phyloP scores from a whole-genome alignment of 2,329 filamentous ascomycete species.

The Pseudogymnoascus sp. region DNA sequence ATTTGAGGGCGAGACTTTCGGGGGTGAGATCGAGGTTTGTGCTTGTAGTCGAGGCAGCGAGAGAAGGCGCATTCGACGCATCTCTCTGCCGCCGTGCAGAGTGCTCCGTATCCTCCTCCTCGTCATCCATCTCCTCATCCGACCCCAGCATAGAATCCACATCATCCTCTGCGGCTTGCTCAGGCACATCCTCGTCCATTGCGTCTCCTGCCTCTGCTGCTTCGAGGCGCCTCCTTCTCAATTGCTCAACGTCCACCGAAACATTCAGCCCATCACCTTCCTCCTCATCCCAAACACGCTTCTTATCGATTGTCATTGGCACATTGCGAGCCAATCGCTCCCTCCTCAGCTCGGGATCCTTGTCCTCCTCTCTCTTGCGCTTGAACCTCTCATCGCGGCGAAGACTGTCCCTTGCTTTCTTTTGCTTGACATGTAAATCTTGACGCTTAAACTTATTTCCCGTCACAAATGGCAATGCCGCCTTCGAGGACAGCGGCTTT shows the following conservation, averaged over 20 bases:
- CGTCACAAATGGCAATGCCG: conserved; percentile 43
- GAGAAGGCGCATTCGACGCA: conserved; percentile 32
- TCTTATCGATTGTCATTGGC: conserved; percentile 73
- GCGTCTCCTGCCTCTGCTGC: conserved; percentile 39
- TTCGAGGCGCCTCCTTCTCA: conserved; percentile 49
- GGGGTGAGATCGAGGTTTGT: conserved; percentile 58
- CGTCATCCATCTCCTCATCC: conserved; percentile 35
- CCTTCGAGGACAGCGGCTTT: conserved; percentile 34
- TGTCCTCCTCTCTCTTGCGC: conserved; percentile 76
- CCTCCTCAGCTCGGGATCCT: conserved; percentile 66
- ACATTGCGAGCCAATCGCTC: conserved; percentile 70
- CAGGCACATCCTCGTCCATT: conserved; percentile 31
- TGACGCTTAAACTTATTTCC: conserved; percentile 75
- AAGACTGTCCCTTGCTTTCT: conserved; percentile 64
- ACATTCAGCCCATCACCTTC: conserved; percentile 50
- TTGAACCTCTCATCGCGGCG: conserved; percentile 70
- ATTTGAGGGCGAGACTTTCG: conserved; percentile 50
- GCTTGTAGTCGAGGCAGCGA: conserved; percentile 51
- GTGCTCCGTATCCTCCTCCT: conserved; percentile 26
- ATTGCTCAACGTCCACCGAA: conserved; percentile 48
- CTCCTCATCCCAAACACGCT: conserved; percentile 81
- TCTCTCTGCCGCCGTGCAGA: conserved; percentile 29
- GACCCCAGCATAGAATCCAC: conserved; percentile 74
- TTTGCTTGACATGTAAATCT: conserved; percentile 69
- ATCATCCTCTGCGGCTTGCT: conserved; percentile 46